Percentiles rank a stretch among this genome's conserved stretches.
Conservation (phyloP, 139 green algal species). For the Spirogloea muscicola region DNA sequence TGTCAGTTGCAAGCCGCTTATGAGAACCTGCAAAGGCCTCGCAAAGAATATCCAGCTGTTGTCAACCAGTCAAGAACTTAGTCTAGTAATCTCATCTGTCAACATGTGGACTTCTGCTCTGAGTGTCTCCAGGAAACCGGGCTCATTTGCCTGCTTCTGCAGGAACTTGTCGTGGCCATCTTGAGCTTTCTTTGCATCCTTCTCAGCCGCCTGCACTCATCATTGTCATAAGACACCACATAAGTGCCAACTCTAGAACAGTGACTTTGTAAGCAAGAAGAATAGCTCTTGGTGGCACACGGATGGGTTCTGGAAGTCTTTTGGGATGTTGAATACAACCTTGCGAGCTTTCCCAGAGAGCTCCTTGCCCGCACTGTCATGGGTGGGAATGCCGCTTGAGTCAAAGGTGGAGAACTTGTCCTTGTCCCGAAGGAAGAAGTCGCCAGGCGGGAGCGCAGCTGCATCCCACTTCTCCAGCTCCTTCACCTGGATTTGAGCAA, state of each 20-base stretch:
- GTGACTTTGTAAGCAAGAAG: too few species aligned
- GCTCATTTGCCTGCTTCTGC: slow-evolving; percentile 24
- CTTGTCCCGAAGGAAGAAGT: slow-evolving; percentile 23
- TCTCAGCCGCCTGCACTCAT: slow-evolving; percentile 31
- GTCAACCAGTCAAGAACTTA: too few species aligned
- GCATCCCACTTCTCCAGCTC: slow-evolving; percentile 55
- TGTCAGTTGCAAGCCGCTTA: too few species aligned
- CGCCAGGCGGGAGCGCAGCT: slow-evolving; percentile 9
- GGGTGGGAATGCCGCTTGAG: slow-evolving; percentile 68
- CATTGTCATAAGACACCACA: too few species aligned
- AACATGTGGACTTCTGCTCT: slow-evolving; percentile 5
- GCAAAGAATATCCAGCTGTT: too few species aligned
- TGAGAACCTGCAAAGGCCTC: too few species aligned
- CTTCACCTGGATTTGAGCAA: too few species aligned
- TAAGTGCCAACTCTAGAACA: too few species aligned
- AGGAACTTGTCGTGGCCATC: slow-evolving; percentile 18
- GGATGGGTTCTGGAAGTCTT: too few species aligned
- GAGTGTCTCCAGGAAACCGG: slow-evolving; percentile 24
- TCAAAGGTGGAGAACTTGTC: slow-evolving; percentile 62
- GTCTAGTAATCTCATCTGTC: slow-evolving; percentile 23
- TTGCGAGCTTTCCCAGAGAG: slow-evolving; percentile 50
- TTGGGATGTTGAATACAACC: too few species aligned
- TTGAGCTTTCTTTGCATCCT: slow-evolving; percentile 30
- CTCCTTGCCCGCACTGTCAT: slow-evolving; percentile 68
- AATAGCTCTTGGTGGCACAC: too few species aligned